Evolutionary conservation across 2,329 filamentous ascomycete species (phyloP).

Genomic region (Colletotrichum falcatum): DNA sequence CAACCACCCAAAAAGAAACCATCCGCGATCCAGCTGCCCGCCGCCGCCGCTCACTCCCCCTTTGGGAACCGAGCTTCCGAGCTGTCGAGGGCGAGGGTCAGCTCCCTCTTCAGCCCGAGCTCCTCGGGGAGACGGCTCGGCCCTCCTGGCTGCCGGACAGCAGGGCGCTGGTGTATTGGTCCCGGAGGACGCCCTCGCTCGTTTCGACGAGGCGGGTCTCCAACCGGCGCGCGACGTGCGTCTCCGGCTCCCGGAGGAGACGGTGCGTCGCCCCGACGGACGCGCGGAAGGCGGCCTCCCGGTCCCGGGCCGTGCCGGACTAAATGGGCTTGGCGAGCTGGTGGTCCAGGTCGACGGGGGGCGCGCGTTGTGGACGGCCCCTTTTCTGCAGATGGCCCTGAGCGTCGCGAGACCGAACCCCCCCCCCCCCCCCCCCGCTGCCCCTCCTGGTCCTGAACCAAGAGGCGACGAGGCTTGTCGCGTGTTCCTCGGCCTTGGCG

Average conservation of each 20-base stretch:
- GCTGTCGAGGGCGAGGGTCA: background rate
- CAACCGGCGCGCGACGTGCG: background rate
- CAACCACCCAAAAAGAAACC: background rate
- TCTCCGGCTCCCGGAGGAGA: background rate
- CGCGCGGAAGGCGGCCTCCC: background rate
- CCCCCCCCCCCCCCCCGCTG: too few relatives aligned
- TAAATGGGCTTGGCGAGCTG: background rate
- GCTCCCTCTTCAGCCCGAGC: background rate
- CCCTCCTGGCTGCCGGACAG: background rate
- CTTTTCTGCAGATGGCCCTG: background rate
- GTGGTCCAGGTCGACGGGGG: background rate
- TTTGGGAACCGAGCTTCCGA: background rate
- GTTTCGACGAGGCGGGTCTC: background rate
- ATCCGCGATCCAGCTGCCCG: too few relatives aligned
- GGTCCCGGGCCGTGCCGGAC: background rate
- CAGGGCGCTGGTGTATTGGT: background rate
- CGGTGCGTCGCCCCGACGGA: background rate
- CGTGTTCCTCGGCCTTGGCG: background rate
- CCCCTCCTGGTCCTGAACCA: background rate
- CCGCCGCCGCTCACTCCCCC: background rate
- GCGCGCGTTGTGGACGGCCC: accelerated
- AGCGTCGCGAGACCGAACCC: background rate
- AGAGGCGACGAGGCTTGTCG: background rate
- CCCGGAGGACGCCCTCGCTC: background rate
- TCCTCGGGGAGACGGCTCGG: background rate